phyloP scores from a whole-genome alignment of 2,329 filamentous ascomycete species.

The Madurella mycetomatis region DNA sequence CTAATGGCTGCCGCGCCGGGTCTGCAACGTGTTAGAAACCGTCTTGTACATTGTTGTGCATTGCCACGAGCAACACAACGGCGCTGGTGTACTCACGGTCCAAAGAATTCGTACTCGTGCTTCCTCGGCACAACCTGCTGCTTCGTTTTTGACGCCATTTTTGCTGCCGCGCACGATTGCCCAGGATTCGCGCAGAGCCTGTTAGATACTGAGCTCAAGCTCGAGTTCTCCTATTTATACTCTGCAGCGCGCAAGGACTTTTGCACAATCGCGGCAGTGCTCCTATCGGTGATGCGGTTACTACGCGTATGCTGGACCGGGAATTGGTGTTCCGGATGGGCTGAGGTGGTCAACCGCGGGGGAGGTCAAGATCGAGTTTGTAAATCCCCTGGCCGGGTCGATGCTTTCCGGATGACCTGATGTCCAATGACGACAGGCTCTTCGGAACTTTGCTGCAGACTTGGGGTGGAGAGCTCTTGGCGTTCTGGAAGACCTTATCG shows the following conservation, averaged over 20 bases:
- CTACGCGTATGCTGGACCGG: background rate
- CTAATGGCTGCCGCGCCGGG: constrained; percentile 73
- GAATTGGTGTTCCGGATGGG: constrained; percentile 7
- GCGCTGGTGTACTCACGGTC: constrained; percentile 38
- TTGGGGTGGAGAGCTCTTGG: background rate
- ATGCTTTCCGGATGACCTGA: constrained; percentile 14
- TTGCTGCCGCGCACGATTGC: background rate
- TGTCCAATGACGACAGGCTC: constrained; percentile 8
- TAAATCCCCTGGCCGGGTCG: constrained; percentile 2
- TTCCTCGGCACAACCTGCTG: constrained; percentile 25
- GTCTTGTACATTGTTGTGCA: too few species aligned
- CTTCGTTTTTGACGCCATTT: constrained; percentile 21
- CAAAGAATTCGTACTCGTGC: constrained; percentile 50
- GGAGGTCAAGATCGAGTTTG: background rate
- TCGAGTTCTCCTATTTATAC: background rate
- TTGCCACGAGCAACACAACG: background rate
- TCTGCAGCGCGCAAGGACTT: too few species aligned
- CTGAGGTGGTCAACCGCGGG: background rate
- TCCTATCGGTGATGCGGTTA: background rate
- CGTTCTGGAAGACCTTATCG: background rate
- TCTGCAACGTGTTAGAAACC: constrained; percentile 39
- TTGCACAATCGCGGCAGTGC: background rate
- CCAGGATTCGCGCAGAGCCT: background rate
- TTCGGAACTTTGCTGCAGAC: background rate
- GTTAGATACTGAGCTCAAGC: background rate